Percentiles rank a stretch among this genome's conserved stretches.
phyloP scores from a whole-genome alignment of 176 grass and related monocot species.

The Triticum dicoccoides region DNA sequence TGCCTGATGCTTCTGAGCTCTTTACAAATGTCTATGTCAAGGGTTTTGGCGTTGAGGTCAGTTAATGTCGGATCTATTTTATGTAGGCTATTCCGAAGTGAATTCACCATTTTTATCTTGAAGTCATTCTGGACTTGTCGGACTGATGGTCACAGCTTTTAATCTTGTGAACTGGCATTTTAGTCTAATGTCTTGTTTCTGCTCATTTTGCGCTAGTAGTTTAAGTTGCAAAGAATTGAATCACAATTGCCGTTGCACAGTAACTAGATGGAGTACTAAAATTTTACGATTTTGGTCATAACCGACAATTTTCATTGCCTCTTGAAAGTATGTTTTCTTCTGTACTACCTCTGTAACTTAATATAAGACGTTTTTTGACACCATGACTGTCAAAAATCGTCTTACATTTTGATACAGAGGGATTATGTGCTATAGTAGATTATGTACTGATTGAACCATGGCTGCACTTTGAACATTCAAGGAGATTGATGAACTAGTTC shows the following conservation, averaged over 20 bases:
- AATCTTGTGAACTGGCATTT: background rate
- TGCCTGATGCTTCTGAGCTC: conserved; percentile 85
- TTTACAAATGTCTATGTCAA: conserved; percentile 87
- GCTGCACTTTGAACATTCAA: background rate
- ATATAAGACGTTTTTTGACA: too few species aligned
- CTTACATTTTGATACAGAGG: too few species aligned
- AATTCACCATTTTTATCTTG: background rate
- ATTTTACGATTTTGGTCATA: background rate
- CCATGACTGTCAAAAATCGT: too few species aligned
- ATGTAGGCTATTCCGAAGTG: background rate
- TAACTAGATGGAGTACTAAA: background rate
- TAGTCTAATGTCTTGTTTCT: background rate
- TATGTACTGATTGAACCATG: background rate
- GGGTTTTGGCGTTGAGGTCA: conserved; percentile 78
- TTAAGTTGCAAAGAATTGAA: background rate
- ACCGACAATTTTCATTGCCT: background rate
- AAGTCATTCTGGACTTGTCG: background rate
- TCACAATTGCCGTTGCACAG: background rate
- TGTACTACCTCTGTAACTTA: too few species aligned
- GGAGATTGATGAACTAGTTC: background rate
- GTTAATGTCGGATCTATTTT: conserved; percentile 15
- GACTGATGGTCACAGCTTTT: background rate
- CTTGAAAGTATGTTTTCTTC: background rate
- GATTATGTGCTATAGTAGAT: background rate
- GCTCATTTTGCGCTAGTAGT: background rate